Evolutionary conservation across 495 filamentous ascomycete genomes (phyloP).

Genomic region (Aspergillus ostianus): DNA sequence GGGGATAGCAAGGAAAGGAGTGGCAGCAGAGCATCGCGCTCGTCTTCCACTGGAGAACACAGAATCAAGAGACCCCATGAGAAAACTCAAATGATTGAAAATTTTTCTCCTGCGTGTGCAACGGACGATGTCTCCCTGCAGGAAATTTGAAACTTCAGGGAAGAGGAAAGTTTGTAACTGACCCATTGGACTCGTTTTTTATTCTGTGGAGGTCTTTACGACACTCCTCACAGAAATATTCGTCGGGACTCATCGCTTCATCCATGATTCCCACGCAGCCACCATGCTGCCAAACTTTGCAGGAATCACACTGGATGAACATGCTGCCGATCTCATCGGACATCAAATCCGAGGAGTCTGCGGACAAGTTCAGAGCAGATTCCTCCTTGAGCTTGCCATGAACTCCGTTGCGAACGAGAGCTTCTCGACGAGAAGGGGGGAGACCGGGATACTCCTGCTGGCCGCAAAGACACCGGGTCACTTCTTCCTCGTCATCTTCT

Average conservation of each 20-base stretch:
- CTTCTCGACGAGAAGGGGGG: constrained; percentile 63
- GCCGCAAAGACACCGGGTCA: constrained; percentile 93
- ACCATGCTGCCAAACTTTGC: constrained; percentile 98
- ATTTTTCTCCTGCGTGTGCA: background rate
- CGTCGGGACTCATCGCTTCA: constrained; percentile 84
- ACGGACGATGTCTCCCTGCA: constrained; percentile 7
- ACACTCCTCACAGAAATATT: constrained; percentile 97
- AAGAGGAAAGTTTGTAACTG: constrained; percentile 40
- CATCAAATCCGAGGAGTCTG: constrained; percentile 46
- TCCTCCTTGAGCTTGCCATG: constrained; percentile 56
- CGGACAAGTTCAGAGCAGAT: constrained; percentile 35
- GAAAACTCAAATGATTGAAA: constrained; percentile 16
- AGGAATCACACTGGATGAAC: constrained; percentile 97
- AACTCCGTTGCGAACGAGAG: constrained; percentile 50
- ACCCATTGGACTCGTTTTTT: constrained; percentile 80
- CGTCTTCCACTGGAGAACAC: background rate
- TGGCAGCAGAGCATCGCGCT: background rate
- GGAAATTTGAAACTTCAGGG: background rate
- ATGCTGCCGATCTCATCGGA: constrained; percentile 87
- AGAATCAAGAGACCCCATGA: background rate
- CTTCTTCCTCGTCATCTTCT: constrained; percentile 75
- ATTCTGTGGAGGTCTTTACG: constrained; percentile 87
- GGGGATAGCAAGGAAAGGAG: background rate
- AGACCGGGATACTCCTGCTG: constrained; percentile 93
- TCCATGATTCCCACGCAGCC: constrained; percentile 97